Conservation (phyloP, 1,284 basidiomycete species). For the Kalmanozyma brasiliensis region DNA sequence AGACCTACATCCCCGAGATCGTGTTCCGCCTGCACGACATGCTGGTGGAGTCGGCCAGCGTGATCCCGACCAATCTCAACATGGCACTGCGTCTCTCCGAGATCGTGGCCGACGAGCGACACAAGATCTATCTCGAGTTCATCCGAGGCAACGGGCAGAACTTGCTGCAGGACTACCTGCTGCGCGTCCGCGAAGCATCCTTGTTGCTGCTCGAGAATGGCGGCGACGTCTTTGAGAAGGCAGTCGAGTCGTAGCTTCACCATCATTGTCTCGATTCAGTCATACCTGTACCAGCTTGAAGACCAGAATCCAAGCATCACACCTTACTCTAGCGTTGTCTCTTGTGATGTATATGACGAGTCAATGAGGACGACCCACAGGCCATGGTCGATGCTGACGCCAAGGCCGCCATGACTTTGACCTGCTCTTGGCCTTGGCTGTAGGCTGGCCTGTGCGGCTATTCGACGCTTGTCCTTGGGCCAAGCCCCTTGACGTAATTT, state of each 20-base stretch:
- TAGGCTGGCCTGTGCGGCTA: slow-evolving; percentile 4
- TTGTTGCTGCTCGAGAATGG: slow-evolving; percentile 40
- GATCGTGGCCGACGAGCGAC: slow-evolving; percentile 86
- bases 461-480: slow-evolving; percentile 6
- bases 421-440: slow-evolving; percentile 1
- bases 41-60: slow-evolving; percentile 76
- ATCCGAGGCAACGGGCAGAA: slow-evolving; percentile 71
- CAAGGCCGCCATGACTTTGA: no score
- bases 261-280: not conserved
- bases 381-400: no score
- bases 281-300: no score
- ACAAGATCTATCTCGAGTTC: slow-evolving; percentile 88
- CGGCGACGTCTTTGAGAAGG: slow-evolving; percentile 46
- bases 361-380: no score
- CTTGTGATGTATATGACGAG: no score
- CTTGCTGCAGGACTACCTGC: slow-evolving; percentile 58
- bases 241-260: slow-evolving; percentile 22
- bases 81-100: slow-evolving; percentile 81
- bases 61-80: slow-evolving; percentile 81
- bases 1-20: slow-evolving; percentile 90
- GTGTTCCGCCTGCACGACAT: slow-evolving; percentile 84
- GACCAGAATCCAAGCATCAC: no score
- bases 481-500: slow-evolving; percentile 18
- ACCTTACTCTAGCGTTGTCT: no score
- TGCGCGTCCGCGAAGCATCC: slow-evolving; percentile 58